phyloP scores from a whole-genome alignment of 345 rosid species.

The Arabidopsis arenosa region DNA sequence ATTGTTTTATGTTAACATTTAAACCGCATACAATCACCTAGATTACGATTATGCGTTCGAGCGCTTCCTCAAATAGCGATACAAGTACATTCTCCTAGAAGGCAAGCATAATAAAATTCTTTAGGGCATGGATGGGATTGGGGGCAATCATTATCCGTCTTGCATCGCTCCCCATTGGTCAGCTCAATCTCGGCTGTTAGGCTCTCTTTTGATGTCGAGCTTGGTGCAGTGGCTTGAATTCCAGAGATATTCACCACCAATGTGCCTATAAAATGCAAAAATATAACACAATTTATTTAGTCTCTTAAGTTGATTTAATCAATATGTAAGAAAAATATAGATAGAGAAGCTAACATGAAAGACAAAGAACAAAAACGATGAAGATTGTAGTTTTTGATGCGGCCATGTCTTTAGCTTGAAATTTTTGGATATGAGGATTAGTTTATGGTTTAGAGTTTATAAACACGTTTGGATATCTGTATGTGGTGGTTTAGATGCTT shows the following conservation, averaged over 20 bases:
- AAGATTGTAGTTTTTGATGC: conserved; percentile 1
- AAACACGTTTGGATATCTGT: not conserved
- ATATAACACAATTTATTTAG: not conserved
- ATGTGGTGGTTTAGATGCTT: not conserved
- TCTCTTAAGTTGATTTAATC: not conserved
- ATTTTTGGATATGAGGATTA: not conserved
- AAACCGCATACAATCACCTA: no score
- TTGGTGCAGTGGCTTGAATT: not conserved
- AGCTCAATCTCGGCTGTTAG: not conserved
- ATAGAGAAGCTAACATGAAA: conserved; percentile 1
- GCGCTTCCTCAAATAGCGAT: not conserved
- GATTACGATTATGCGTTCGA: no score
- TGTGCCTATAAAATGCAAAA: not conserved
- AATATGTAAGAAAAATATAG: not conserved
- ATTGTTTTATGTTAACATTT: no score
- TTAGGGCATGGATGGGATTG: conserved; percentile 4
- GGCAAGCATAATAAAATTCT: conserved; percentile 19
- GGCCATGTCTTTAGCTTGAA: conserved; percentile 15
- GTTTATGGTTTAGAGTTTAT: conserved; percentile 8
- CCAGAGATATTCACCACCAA: conserved; percentile 9
- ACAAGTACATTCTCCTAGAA: conserved; percentile 32
- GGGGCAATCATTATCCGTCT: conserved; percentile 20
- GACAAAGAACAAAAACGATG: not conserved
- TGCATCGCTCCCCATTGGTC: not conserved
- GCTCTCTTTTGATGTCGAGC: not conserved